Base-by-base conservation (phyloP, 768 basidiomycete genomes). In the Strobilomyces echinocephalus region DNA sequence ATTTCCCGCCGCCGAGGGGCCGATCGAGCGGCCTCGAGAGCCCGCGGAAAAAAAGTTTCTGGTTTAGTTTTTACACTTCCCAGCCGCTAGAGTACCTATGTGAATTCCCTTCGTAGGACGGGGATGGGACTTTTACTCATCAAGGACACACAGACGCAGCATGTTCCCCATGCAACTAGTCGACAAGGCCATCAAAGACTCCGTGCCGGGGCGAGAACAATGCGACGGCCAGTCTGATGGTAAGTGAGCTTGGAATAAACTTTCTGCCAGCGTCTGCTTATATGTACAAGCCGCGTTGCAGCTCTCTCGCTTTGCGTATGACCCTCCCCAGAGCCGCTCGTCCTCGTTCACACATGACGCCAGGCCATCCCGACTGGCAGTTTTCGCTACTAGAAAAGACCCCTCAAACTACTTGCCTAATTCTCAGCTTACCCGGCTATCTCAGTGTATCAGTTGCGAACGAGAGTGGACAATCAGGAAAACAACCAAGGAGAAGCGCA, bases 401-500 rank as follows among this genome's bases (percentile, higher is more conserved):
- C 21, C 38, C 4, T 52, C 64, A 1, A 61, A 62, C 14, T 74
- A 76, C 44, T 73, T 84, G 54, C 67, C 79, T 0, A 76, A 79
- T 39, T 51, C 68, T 4, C 73, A 85, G 21, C 63, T 88, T 5
- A 63, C 64, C 2, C 76, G 64, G 24, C 63, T 91, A 2, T 65
- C 70, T 10, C 80, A 73, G 59, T 91, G 89, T 59, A 73, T 89
- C 40, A 75, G 78, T 35, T 91, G 89, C 58, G 79, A 81, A 24
- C 63, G 77, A 15, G 68, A 68, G 1, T 92, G 90, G 90, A 91
- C 87, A 4, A 71, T 79, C 12, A 76, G 79, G 50, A 93, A 93
- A 66, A 79, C 79, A 4, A 70, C 71, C 10, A 57, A 69, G 15
- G 81, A 85, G 61, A 93, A 93, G 66, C 67, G 79, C 63, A 59